Evolutionary conservation across 805 yeast genomes (phyloP), one percentile per base, ranked within the genome.

Genomic region (Candida suzukii): DNA sequence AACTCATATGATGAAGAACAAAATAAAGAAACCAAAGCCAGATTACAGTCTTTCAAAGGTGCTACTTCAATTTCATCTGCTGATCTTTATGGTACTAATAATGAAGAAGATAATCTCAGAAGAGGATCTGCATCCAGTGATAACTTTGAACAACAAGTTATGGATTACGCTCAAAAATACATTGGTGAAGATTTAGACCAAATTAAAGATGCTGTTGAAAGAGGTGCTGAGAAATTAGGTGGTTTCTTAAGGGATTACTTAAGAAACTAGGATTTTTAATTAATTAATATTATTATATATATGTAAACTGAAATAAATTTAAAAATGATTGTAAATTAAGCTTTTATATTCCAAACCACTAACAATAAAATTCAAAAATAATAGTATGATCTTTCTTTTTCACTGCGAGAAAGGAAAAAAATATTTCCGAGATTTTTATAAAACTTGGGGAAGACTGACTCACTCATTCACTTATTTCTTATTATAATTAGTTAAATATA

Each of bases 61-160:
- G 95, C 98, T 2, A 82, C 85, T 36, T 77, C 95, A 7, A 93
- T 93, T 50, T 91, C 98, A 1, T 88, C 97, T 2, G 75, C 90
- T 28, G 80, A 93, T 10, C 93, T 93, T 64, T 93, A 90, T 53
- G 97, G 97, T 34, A n/a, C n/a, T n/a, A 73, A 71, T 37, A 27
- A 28, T 28, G 61, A 54, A n/a, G 66, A 60, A n/a, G 67, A 58
- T 19, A 64, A 58, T 19, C 54, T 56, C 26, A 56, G 57, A 17
- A 61, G 62, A 35, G 60, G 39, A 20, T 56, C 54, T 28, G 57
- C 42, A 41, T 60, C 63, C 31, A 60, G 56, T 18, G 69, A 63
- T 35, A 79, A 79, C 42, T 66, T 84, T 43, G 88, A 63, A 43
- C 59, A 54, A 38, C 80, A 58, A 57, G 68, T 48, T 58, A 66